Evolutionary conservation across 2,329 filamentous ascomycete genomes (phyloP).

Genomic region (Scedosporium boydii): DNA sequence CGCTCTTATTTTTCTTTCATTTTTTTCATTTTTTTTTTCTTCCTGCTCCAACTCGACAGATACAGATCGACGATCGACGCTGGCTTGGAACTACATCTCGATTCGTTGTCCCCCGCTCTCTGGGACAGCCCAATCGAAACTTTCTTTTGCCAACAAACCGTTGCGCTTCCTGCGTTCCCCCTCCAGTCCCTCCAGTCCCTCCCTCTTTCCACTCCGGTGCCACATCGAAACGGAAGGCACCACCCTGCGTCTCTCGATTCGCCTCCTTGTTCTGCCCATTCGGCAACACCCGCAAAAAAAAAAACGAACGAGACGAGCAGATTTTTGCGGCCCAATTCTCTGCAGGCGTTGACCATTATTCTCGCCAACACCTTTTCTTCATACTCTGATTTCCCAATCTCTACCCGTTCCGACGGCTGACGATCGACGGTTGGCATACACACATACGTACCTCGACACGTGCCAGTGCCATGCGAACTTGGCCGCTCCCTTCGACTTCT

Average conservation of each 20-base stretch:
- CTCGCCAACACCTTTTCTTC: neutral
- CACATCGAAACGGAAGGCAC: neutral
- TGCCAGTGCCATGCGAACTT: constrained; percentile 6
- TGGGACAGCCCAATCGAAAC: neutral
- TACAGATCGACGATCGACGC: neutral
- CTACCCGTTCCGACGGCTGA: neutral
- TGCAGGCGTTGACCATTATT: neutral
- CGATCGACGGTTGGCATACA: neutral
- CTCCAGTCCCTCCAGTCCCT: neutral
- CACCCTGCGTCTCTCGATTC: neutral
- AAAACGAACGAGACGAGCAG: neutral
- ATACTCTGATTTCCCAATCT: neutral
- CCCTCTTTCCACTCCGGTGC: neutral
- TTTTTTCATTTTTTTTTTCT: too few species aligned
- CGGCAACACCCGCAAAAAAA: neutral
- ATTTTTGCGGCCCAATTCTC: neutral
- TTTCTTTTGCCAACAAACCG: neutral
- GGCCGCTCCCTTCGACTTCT: neutral
- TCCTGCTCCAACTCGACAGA: too few species aligned
- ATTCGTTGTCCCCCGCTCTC: neutral
- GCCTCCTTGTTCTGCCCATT: neutral
- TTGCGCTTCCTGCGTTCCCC: neutral
- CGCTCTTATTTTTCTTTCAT: too few species aligned
- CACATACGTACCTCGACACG: neutral
- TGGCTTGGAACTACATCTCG: neutral